phyloP scores from a whole-genome alignment of 495 filamentous ascomycete species.

The Daldinia bambusicola region DNA sequence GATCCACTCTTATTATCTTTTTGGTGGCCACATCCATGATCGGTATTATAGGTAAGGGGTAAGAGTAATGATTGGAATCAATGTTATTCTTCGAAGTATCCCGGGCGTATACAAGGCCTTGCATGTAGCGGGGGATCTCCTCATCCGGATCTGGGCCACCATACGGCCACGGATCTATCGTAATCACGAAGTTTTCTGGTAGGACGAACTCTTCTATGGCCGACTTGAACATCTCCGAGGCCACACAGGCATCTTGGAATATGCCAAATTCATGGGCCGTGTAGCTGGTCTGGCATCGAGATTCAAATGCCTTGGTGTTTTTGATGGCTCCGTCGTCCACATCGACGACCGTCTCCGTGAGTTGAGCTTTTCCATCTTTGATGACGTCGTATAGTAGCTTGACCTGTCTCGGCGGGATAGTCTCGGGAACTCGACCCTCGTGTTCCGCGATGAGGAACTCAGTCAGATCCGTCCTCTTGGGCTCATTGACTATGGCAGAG shows the following conservation, averaged over 20 bases:
- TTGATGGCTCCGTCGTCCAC: conserved; percentile 59
- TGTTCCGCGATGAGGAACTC: conserved; percentile 58
- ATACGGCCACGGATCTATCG: conserved; percentile 79
- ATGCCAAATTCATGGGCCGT: conserved; percentile 69
- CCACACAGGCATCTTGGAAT: conserved; percentile 69
- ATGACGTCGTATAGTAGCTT: conserved; percentile 74
- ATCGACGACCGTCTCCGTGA: conserved; percentile 72
- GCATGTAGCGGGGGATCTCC: conserved; percentile 62
- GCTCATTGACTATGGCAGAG: conserved; percentile 70
- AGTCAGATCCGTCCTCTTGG: conserved; percentile 65
- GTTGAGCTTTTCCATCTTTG: conserved; percentile 65
- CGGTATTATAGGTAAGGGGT: conserved; percentile 65
- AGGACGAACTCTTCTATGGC: conserved; percentile 69
- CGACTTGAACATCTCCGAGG: conserved; percentile 68
- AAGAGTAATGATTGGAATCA: conserved; percentile 67
- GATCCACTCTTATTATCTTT: conserved; percentile 64
- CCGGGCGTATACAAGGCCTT: conserved; percentile 60
- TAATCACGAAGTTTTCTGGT: conserved; percentile 69
- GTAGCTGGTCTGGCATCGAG: conserved; percentile 69
- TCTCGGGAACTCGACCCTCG: conserved; percentile 50
- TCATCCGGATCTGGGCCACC: conserved; percentile 69
- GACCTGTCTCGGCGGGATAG: conserved; percentile 68
- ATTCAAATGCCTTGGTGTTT: conserved; percentile 64
- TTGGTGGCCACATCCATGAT: conserved; percentile 64
- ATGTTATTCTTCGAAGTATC: conserved; percentile 59